These are phyloP conservation scores for Fusarium brachygibbosum DNA, from an alignment of 2,329 filamentous ascomycete species.

Conservation along the genomic window DNA sequence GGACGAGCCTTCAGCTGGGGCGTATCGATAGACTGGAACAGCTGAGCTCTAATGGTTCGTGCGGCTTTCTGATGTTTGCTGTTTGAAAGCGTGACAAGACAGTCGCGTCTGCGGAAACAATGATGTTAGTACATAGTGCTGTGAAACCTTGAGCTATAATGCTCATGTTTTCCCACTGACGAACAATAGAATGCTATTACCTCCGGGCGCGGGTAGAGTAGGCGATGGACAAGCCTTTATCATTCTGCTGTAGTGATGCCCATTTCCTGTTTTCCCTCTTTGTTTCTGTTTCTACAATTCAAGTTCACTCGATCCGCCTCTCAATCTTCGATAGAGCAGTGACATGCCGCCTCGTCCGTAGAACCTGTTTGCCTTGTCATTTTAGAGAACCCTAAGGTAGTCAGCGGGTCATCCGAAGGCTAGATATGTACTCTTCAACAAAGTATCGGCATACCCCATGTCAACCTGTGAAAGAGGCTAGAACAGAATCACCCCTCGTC, in stretches of 20 bases:
- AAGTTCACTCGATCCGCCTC: conserved; percentile 23
- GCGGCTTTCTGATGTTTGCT: neutral
- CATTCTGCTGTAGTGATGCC: neutral
- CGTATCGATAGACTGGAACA: conserved; percentile 29
- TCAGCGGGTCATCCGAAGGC: conserved; percentile 26
- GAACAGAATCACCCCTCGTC: conserved; percentile 35
- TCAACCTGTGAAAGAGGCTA: conserved; percentile 1
- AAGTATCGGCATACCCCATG: conserved; percentile 31
- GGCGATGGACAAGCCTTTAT: conserved; percentile 18
- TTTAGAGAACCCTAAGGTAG: conserved; percentile 24
- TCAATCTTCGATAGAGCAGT: conserved; percentile 38
- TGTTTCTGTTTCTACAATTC: conserved; percentile 19
- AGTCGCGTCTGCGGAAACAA: neutral
- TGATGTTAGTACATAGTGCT: neutral
- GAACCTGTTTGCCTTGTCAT: conserved; percentile 40
- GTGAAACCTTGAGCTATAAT: neutral
- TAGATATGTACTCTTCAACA: conserved; percentile 10
- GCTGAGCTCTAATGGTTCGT: neutral
- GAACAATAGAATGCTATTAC: conserved; percentile 14
- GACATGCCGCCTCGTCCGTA: conserved; percentile 39
- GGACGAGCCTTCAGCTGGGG: conserved; percentile 37
- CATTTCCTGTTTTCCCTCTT: conserved; percentile 11
- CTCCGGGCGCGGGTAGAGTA: conserved; percentile 7
- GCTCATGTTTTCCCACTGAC: neutral
- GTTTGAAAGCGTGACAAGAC: neutral